These are phyloP conservation scores for Triadica sebifera DNA, from an alignment of 345 rosid species.

Conservation along the genomic window DNA sequence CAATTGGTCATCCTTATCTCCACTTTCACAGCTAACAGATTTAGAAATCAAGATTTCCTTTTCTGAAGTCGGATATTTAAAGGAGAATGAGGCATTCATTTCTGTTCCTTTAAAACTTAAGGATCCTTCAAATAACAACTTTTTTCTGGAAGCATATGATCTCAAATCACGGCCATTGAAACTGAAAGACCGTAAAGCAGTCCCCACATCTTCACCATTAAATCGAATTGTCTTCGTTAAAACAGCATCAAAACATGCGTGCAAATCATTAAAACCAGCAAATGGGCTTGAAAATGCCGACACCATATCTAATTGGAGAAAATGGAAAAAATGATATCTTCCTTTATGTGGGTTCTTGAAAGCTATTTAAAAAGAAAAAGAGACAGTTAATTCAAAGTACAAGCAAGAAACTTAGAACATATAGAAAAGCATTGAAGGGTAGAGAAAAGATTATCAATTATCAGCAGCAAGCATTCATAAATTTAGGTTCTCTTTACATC, in stretches of 20 bases:
- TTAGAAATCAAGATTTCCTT: slow-evolving; percentile 27
- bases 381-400: background rate
- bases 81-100: slow-evolving; percentile 18
- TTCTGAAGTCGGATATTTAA: slow-evolving; percentile 31
- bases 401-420: background rate
- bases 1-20: slow-evolving; percentile 22
- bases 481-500: background rate
- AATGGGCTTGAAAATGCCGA: slow-evolving; percentile 30
- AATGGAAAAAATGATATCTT: background rate
- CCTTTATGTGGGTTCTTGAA: slow-evolving; percentile 11
- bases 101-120: slow-evolving; percentile 38
- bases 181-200: slow-evolving; percentile 40
- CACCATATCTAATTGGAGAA: slow-evolving; percentile 28
- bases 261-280: slow-evolving; percentile 30
- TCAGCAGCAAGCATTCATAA: background rate
- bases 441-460: background rate
- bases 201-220: slow-evolving; percentile 23
- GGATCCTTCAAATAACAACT: slow-evolving; percentile 13
- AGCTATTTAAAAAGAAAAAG: slow-evolving; percentile 13
- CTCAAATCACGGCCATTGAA: slow-evolving; percentile 36
- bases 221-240: slow-evolving; percentile 28
- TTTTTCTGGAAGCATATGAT: slow-evolving; percentile 30
- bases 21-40: slow-evolving; percentile 28
- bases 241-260: slow-evolving; percentile 26
- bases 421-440: background rate